Percentiles rank a stretch among this genome's conserved stretches.
Evolutionary conservation across 768 basidiomycete species (phyloP).

Genomic region (Russula compacta): DNA sequence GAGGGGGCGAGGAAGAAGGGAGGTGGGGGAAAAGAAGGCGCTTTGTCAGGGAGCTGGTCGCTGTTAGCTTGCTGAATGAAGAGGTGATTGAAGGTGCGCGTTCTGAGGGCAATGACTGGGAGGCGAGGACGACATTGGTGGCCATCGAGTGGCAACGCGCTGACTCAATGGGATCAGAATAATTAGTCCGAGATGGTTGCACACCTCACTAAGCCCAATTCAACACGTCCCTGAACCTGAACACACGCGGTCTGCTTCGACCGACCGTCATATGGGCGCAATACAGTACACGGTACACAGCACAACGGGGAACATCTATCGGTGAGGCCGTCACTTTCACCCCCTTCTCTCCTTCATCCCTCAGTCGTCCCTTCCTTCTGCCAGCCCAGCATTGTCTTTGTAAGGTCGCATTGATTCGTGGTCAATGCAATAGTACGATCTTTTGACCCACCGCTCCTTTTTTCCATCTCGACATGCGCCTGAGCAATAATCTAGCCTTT

Average conservation of each 20-base stretch:
- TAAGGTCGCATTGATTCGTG: background rate
- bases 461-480: background rate
- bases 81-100: slow-evolving; percentile 16
- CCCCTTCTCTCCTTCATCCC: too few relatives aligned
- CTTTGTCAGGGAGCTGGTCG: slow-evolving; percentile 14
- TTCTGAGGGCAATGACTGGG: background rate
- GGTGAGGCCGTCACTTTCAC: too few relatives aligned
- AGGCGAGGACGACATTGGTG: background rate
- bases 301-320: too few relatives aligned
- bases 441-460: background rate
- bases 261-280: too few relatives aligned
- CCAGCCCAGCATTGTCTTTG: too few relatives aligned
- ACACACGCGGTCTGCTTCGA: too few relatives aligned
- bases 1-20: slow-evolving; percentile 35
- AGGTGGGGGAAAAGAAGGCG: slow-evolving; percentile 60
- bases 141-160: background rate
- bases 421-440: slow-evolving; percentile 4
- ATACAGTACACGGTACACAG: too few relatives aligned
- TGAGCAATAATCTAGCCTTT: background rate
- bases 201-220: too few relatives aligned
- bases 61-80: slow-evolving; percentile 9
- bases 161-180: too few relatives aligned
- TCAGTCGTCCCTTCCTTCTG: background rate
- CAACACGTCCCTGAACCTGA: too few relatives aligned
- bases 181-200: too few relatives aligned